Evolutionary conservation across 495 filamentous ascomycete genomes (phyloP), one percentile per base, ranked within the genome.

Genomic region (Sordaria brevicollis): DNA sequence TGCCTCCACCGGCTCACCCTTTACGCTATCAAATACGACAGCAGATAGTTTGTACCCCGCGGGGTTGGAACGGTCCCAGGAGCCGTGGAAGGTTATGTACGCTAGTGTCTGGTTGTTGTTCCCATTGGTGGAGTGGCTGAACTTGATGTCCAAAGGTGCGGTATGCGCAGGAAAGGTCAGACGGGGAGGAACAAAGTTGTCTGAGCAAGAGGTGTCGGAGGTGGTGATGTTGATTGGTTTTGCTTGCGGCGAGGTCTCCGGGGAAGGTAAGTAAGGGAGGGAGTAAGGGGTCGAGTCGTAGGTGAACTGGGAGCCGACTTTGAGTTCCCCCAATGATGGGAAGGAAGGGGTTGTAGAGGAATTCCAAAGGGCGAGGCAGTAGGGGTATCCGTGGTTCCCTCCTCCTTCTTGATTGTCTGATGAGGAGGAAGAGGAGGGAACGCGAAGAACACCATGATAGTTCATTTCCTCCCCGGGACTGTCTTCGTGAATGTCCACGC

Each of bases 381-480:
- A 73, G 6, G 91, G 91, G 74, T 93, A 93, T n/a, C 91, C 90
- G 74, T 86, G 87, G 76, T 90, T 89, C 4, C 73, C 72, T 5
- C 75, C 75, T 9, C 75, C 68, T 6, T 68, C 15, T 35, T n/a
- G n/a, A n/a, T n/a, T 35, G 19, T 37, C 37, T 8, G 79, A 71
- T 0, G 76, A 71, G 0, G 86, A 81, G 5, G 43, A 25, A 0
- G 11, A 57, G 29, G 43, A 57, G 21, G 49, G 49, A 15, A 62
- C 13, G 25, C 6, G 49, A 4, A 92, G 80, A 49, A 83, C 83
- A 1, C 91, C 91, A 15, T 89, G 87, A 77, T 83, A 91, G 75
- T 93, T 93, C 69, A 93, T 77, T 72, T 93, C 89, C 75, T 93
- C 91, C 13, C 87, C 89, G 0, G 91, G 91, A 72, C 93, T 93